Conservation (phyloP, 768 basidiomycete genomes). For the Russula brevipes region DNA sequence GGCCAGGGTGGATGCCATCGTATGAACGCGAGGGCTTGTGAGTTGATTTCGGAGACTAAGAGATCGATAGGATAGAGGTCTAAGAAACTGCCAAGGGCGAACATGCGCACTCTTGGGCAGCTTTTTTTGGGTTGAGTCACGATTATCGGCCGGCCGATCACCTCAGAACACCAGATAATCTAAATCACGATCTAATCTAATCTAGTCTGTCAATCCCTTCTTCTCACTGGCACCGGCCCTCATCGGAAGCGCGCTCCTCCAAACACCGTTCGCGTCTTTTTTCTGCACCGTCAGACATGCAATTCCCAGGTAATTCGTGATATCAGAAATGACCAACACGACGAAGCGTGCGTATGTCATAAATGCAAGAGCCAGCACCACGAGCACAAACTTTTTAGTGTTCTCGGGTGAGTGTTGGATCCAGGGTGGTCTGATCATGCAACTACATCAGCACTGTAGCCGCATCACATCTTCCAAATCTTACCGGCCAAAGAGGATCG, state of each 20-base stretch:
- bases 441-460: background rate
- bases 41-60: background rate
- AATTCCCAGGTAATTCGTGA: constrained; percentile 88
- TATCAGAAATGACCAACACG: constrained; percentile 75
- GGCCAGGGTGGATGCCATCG: constrained; percentile 39
- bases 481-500: constrained; percentile 60
- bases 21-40: constrained; percentile 17
- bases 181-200: background rate
- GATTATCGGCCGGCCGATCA: background rate
- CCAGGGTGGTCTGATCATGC: constrained; percentile 49
- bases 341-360: constrained; percentile 73
- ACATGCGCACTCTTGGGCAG: constrained; percentile 2
- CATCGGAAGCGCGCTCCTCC: constrained; percentile 38
- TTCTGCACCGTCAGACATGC: constrained; percentile 92
- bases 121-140: constrained; percentile 1
- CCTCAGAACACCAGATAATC: background rate
- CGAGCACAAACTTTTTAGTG: constrained; percentile 65
- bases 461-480: constrained; percentile 26
- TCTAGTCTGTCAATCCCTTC: background rate
- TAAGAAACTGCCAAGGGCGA: constrained; percentile 6
- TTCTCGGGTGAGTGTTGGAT: constrained; percentile 63
- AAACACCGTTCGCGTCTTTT: constrained; percentile 65
- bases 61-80: constrained; percentile 18
- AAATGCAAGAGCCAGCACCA: constrained; percentile 64
- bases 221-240: constrained; percentile 25